These are phyloP conservation scores for Candida tunisiensis DNA, from an alignment of 1,139 yeast species.

Conservation along the genomic window DNA sequence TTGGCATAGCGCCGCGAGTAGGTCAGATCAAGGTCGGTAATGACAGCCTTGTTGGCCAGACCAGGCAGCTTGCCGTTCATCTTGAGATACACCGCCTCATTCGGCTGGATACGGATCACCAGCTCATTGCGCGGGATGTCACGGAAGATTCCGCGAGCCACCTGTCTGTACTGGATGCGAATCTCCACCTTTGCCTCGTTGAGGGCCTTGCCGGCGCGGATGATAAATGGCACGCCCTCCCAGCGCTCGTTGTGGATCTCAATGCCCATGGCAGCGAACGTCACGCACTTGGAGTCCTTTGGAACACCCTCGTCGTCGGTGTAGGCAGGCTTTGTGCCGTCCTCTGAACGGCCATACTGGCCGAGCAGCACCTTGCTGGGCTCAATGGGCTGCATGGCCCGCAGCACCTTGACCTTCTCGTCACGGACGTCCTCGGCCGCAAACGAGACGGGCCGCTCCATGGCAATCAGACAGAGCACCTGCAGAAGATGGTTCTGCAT, in stretches of 20 bases:
- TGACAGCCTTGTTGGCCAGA: conserved; percentile 58
- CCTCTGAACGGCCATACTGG: conserved; percentile 71
- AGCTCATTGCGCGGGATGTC: conserved; percentile 82
- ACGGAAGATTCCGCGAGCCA: conserved; percentile 65
- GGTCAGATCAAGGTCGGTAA: conserved; percentile 82
- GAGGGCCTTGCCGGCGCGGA: conserved; percentile 94
- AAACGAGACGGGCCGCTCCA: conserved; percentile 88
- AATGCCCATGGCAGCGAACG: conserved; percentile 76
- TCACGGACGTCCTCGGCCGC: conserved; percentile 91
- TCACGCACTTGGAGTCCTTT: conserved; percentile 67
- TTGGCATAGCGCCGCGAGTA: conserved; percentile 70
- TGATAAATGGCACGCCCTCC: conserved; percentile 93
- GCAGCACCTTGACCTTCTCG: conserved; percentile 85
- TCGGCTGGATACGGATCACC: conserved; percentile 86
- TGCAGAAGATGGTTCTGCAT: conserved; percentile 96
- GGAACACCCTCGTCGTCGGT: conserved; percentile 88
- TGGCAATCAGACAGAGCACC: conserved; percentile 76
- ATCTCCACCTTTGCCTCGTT: conserved; percentile 86
- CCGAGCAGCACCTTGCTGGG: conserved; percentile 60
- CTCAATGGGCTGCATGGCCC: conserved; percentile 59
- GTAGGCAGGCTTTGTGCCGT: conserved; percentile 82
- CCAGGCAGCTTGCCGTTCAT: conserved; percentile 92
- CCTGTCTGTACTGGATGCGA: conserved; percentile 81
- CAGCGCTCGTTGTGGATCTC: conserved; percentile 84
- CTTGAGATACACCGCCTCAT: conserved; percentile 85